These are phyloP conservation scores for Haematococcus lacustris DNA, from an alignment of 139 green algal genomes.

Conservation along the genomic window DNA sequence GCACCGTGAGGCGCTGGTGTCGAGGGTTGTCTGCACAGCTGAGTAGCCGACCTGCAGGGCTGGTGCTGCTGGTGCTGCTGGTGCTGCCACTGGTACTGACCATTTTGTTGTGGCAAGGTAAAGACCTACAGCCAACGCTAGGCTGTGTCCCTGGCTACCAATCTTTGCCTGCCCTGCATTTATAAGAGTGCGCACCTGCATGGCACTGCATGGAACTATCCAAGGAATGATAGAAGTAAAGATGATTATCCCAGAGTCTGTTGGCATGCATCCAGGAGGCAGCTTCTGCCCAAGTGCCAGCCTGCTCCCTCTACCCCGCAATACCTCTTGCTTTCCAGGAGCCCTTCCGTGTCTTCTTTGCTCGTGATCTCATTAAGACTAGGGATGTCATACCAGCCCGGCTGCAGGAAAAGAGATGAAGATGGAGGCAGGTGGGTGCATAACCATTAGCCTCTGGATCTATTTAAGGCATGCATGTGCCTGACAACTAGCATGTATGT, in stretches of 20 bases:
- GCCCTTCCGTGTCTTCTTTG: constrained; percentile 41
- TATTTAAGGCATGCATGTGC: background rate
- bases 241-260: too few relatives aligned
- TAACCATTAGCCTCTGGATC: background rate
- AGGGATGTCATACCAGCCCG: constrained; percentile 49
- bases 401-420: background rate
- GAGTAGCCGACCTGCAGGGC: background rate
- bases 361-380: constrained; percentile 44
- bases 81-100: background rate
- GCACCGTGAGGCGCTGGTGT: background rate
- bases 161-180: background rate
- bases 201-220: background rate
- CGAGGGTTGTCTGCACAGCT: background rate
- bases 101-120: background rate
- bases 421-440: background rate
- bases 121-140: too few relatives aligned
- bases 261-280: too few relatives aligned
- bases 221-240: too few relatives aligned
- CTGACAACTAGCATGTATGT: background rate
- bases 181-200: background rate
- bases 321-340: constrained; percentile 47
- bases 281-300: too few relatives aligned
- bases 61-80: background rate
- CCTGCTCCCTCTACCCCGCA: background rate
- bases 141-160: background rate